Evolutionary conservation across 1,139 yeast species (phyloP).

Genomic region (Debaryomyces singareniensis): DNA sequence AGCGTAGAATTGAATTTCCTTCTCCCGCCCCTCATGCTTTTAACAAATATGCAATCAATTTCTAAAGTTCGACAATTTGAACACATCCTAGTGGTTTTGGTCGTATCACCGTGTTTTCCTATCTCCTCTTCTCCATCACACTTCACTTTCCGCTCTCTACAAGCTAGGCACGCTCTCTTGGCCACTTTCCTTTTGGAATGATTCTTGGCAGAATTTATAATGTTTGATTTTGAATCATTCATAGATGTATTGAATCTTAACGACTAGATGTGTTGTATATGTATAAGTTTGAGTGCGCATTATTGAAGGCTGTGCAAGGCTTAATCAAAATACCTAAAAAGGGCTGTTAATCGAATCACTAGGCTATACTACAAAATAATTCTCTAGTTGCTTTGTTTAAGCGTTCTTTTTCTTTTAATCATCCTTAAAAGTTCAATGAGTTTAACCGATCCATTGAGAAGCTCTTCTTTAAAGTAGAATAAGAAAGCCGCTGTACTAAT

Average conservation of each 20-base stretch:
- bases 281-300: no score
- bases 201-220: no score
- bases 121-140: conserved; percentile 52
- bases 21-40: conserved; percentile 54
- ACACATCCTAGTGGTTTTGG: conserved; percentile 23
- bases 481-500: conserved; percentile 85
- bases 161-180: conserved; percentile 53
- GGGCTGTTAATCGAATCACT: no score
- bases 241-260: no score
- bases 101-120: conserved; percentile 12
- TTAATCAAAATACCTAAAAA: no score
- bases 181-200: conserved; percentile 44
- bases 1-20: no score
- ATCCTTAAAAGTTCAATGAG: conserved; percentile 34
- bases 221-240: no score
- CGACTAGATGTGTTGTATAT: no score
- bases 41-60: conserved; percentile 51
- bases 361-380: no score
- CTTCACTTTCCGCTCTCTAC: conserved; percentile 58
- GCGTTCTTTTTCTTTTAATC: conserved; percentile 18
- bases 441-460: conserved; percentile 46
- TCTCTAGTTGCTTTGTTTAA: no score
- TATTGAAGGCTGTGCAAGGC: no score
- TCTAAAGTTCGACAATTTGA: conserved; percentile 47
- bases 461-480: conserved; percentile 86